Conservation (phyloP, 164 flowering plant genomes). For the Sextonia rubra region DNA sequence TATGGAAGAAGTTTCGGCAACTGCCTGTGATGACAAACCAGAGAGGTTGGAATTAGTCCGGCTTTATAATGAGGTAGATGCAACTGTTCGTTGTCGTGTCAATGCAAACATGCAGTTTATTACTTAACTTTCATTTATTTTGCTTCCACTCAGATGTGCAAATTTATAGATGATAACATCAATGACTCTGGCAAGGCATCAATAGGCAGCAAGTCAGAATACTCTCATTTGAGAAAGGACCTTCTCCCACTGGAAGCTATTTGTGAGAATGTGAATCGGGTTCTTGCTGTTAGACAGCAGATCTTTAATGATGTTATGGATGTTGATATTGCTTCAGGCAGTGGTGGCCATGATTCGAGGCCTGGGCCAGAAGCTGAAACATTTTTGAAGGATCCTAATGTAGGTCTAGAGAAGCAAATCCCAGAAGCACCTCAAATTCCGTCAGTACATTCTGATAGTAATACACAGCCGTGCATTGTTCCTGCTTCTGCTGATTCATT, state of each 20-base stretch:
- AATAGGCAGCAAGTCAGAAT: constrained; percentile 26
- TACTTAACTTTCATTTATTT: not conserved
- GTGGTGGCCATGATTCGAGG: constrained; percentile 7
- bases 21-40: constrained; percentile 43
- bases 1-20: constrained; percentile 35
- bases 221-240: constrained; percentile 29
- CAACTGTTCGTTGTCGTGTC: not conserved
- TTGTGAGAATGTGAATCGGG: constrained; percentile 27
- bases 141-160: constrained; percentile 48
- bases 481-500: no score
- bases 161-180: constrained; percentile 30
- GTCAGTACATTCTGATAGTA: constrained; percentile 7
- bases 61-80: constrained; percentile 60
- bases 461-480: constrained; percentile 1
- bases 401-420: constrained; percentile 5
- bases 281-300: constrained; percentile 27
- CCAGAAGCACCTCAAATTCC: constrained; percentile 1
- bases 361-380: constrained; percentile 5
- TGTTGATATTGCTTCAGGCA: not conserved
- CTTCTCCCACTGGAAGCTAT: constrained; percentile 34
- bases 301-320: constrained; percentile 4
- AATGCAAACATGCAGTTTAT: not conserved
- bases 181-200: constrained; percentile 37
- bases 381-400: constrained; percentile 9
- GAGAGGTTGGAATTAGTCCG: constrained; percentile 40